Evolutionary conservation across 129 eudicot genomes (phyloP), one percentile per base, ranked within the genome.

Genomic region (Flaveria sonorensis): DNA sequence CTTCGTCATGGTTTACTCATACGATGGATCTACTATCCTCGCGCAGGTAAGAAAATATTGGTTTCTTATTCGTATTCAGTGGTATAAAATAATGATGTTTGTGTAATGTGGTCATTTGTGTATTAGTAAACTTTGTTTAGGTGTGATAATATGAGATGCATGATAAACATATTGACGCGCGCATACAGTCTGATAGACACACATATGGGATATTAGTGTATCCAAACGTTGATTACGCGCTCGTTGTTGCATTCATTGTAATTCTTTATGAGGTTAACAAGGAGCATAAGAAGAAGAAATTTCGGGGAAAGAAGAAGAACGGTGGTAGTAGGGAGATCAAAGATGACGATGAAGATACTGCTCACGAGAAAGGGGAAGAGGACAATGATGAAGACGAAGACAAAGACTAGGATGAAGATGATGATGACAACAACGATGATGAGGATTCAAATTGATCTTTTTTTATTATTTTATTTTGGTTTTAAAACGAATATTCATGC

Each of bases 201-300:
- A 80, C 79, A 42, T 80, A 60, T 65, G 74, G 69, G 59, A 80
- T 80, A 42, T 50, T 47, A 42, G 69, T 80, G 39, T 72, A 67
- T 56, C 83, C 83, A 26, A 80, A 80, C 42, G 74, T 65, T 24
- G 83, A 80, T 73, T 80, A 80, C 15, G 79, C 40, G 36, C 79
- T 73, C 24, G 62, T 80, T 10, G 74, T 73, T n/a, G 59, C 79
- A 4, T 55, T 80, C 68, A 52, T 80, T 74, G 74, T 80, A 9
- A 80, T 80, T 80, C 79, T 63, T 39, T 72, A 72, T 24, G 79
- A 80, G 68, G 79, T 80, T 32, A 67, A 80, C 68, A 80, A 80
- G 74, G 79, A 72, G 65, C 79, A 69, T 40, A 80, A 42, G 42
- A 73, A 53, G 53, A 72, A 26, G 61, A 80, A 80, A 55, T 64